phyloP scores from a whole-genome alignment of 2,329 filamentous ascomycete species.

The Aspergillus calidoustus region DNA sequence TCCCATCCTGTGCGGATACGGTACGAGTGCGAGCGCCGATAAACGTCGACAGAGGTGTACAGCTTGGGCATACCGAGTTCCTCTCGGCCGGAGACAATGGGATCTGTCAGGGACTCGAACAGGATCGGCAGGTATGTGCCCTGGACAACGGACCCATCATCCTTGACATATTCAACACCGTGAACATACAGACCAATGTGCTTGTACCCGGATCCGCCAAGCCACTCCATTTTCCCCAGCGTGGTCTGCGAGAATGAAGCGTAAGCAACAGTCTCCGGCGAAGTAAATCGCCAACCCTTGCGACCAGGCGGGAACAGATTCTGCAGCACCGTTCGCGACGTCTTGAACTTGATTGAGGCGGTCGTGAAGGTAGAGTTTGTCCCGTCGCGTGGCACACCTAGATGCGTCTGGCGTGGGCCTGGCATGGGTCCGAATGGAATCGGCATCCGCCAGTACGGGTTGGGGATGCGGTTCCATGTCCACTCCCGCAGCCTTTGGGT shows the following conservation, averaged over 20 bases:
- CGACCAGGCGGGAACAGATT: constrained; percentile 50
- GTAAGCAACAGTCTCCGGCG: constrained; percentile 49
- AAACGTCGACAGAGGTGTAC: constrained; percentile 55
- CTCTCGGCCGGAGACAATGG: constrained; percentile 63
- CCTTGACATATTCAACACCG: constrained; percentile 60
- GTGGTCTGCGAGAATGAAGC: constrained; percentile 49
- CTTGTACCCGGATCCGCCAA: constrained; percentile 62
- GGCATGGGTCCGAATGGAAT: constrained; percentile 52
- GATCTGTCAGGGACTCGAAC: constrained; percentile 63
- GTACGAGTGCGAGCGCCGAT: constrained; percentile 40
- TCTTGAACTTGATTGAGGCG: constrained; percentile 55
- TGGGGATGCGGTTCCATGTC: constrained; percentile 49
- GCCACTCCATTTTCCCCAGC: constrained; percentile 60
- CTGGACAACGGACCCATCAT: constrained; percentile 50
- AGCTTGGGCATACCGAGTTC: constrained; percentile 66
- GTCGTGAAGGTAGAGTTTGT: constrained; percentile 47
- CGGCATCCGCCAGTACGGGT: constrained; percentile 51
- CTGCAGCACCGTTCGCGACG: constrained; percentile 53
- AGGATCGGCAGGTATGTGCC: constrained; percentile 62
- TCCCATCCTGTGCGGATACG: constrained; percentile 48
- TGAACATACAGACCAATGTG: constrained; percentile 65
- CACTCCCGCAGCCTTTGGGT: constrained; percentile 52
- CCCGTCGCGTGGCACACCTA: constrained; percentile 19
- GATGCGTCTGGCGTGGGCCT: constrained; percentile 44
- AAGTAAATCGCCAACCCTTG: constrained; percentile 45